phyloP scores from a whole-genome alignment of 176 grass and related monocot species.

The Eremochloa ophiuroides region DNA sequence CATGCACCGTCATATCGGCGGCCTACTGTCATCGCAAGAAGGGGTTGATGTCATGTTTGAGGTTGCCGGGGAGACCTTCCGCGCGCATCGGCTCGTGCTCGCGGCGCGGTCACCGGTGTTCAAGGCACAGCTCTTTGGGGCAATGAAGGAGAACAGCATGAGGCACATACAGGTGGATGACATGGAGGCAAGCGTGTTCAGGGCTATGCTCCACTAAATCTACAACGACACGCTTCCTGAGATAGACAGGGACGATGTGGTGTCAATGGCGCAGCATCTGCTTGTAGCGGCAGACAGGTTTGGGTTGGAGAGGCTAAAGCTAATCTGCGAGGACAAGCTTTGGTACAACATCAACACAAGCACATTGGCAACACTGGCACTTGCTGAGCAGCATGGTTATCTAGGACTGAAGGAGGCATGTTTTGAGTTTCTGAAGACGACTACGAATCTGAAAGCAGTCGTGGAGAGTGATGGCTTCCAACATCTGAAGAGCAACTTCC shows the following conservation, averaged over 20 bases:
- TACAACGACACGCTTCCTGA: conserved; percentile 18
- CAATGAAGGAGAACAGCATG: not conserved
- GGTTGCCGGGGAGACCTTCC: not conserved
- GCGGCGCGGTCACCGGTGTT: conserved; percentile 18
- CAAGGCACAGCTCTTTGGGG: conserved; percentile 1
- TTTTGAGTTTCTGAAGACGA: not conserved
- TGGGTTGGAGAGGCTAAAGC: conserved; percentile 25
- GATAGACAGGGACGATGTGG: not conserved
- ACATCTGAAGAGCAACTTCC: not conserved
- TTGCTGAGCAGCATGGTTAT: not conserved
- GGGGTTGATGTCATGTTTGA: not conserved
- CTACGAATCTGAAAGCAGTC: not conserved
- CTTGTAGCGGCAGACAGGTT: conserved; percentile 37
- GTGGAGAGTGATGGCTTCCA: not conserved
- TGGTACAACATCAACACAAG: not conserved
- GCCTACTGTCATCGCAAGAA: not conserved
- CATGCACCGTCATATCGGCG: not conserved
- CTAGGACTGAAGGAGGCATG: not conserved
- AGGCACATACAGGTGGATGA: not conserved
- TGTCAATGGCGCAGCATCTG: conserved; percentile 4
- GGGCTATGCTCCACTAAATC: conserved; percentile 33
- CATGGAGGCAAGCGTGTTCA: not conserved
- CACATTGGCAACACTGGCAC: not conserved
- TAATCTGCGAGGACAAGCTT: conserved; percentile 34
- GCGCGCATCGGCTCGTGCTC: conserved; percentile 1